Base-by-base conservation (phyloP, 2,329 filamentous ascomycete species). In the Cladosporium sp. region DNA sequence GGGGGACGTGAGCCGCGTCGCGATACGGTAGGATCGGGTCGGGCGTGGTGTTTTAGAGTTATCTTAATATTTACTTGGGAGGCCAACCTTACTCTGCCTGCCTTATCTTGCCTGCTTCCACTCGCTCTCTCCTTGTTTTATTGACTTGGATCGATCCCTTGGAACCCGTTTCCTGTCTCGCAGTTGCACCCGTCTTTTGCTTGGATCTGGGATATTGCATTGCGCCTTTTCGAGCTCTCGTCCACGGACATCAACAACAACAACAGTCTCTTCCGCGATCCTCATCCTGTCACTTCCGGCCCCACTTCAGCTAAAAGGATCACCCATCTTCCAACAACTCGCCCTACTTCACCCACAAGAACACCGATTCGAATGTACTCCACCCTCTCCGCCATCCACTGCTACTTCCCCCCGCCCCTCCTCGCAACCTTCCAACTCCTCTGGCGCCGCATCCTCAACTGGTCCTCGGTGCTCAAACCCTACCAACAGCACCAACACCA, bases 381-480 rank as follows among this genome's bases (percentile, higher is more conserved):
- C 38, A 35, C 40, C 13, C 41, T 50, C 16, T 43, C 48, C 13
- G 16, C 43, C 32, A 16, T 50, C 11, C 48, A 50, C 34, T 28
- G 22, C 22, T 40, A 43, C 31, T 43, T 43, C 33, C 43, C 34
- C n/a, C 40, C 48, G n/a, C 48, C 34, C 32, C 43, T 50, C 14
- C 31, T 37, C 40, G 22, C 22, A 28, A 43, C 42, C 40, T 31
- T 50, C 40, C 22, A 50, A 16, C 28, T 43, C 48, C 40, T 50
- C 14, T 50, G 48, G 48, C 40, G 28, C 14, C 18, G 31, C 14
- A 40, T 50, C 19, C 32, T 50, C 48, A 34, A 50, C 14, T 50
- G 48, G 48, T 50, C 48, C 16, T 43, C 31, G 10, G 22, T 33
- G 19, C 31, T 43, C 18, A 40, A 50, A 37, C 37, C 38, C 9